These are phyloP conservation scores for Beauveria sp. DNA, from an alignment of 2,329 filamentous ascomycete genomes.

Conservation along the genomic window DNA sequence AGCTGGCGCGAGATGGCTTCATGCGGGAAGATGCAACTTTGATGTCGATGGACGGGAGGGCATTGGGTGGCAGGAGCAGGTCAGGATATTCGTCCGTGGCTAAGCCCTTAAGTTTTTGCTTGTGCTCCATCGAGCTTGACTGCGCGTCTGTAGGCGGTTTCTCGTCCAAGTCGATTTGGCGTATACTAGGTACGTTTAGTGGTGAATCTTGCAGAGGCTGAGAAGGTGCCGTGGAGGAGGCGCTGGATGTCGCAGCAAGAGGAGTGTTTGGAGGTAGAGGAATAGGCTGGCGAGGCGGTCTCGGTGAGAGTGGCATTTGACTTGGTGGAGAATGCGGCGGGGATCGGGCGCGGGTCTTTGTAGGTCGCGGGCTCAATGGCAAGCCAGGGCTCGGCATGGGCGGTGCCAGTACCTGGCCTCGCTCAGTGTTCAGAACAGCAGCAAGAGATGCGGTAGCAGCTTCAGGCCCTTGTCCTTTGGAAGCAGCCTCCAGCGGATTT, in stretches of 20 bases:
- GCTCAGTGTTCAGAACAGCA: slow-evolving; percentile 38
- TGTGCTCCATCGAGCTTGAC: slow-evolving; percentile 35
- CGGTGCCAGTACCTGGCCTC: slow-evolving; percentile 27
- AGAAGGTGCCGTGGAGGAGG: slow-evolving; percentile 10
- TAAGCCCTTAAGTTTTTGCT: slow-evolving; percentile 64
- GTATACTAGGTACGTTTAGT: slow-evolving; percentile 8
- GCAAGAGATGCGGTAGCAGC: slow-evolving; percentile 42
- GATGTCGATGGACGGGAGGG: slow-evolving; percentile 75
- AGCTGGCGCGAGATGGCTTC: slow-evolving; percentile 80
- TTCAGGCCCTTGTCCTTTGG: slow-evolving; percentile 21
- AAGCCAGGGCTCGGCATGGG: slow-evolving; percentile 52
- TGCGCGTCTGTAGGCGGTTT: slow-evolving; percentile 19
- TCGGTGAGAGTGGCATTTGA: slow-evolving; percentile 21
- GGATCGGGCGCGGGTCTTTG: slow-evolving; percentile 46
- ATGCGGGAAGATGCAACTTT: slow-evolving; percentile 91
- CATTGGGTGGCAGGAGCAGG: slow-evolving; percentile 78
- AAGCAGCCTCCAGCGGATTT: not conserved
- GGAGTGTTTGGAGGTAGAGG: slow-evolving; percentile 61
- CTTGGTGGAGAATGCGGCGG: slow-evolving; percentile 61
- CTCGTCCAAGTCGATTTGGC: slow-evolving; percentile 27
- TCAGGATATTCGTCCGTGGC: slow-evolving; percentile 82
- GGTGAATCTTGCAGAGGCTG: slow-evolving; percentile 6
- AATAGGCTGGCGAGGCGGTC: slow-evolving; percentile 65
- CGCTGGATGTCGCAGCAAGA: slow-evolving; percentile 48
- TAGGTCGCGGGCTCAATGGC: slow-evolving; percentile 52